These are phyloP conservation scores for Magnolia officinalis DNA, from an alignment of 164 flowering plant species.

Conservation along the genomic window DNA sequence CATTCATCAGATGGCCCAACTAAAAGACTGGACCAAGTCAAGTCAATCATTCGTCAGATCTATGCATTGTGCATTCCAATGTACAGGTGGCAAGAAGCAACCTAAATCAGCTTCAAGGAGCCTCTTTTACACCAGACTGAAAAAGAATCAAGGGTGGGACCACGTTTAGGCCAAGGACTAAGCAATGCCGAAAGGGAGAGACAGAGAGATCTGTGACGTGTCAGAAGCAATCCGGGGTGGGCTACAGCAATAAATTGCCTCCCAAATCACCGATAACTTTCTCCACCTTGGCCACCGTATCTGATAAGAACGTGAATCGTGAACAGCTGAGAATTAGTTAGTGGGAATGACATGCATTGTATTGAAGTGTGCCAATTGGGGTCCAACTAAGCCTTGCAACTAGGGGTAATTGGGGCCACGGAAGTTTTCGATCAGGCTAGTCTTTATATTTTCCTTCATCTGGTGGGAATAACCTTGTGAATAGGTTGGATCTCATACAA, in stretches of 20 bases:
- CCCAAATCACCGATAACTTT: constrained; percentile 55
- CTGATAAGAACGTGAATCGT: constrained; percentile 26
- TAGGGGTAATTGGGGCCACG: no score
- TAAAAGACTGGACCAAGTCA: background rate
- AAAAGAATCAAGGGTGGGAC: no score
- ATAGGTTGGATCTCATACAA: no score
- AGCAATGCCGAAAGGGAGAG: background rate
- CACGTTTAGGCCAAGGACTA: no score
- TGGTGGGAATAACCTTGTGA: no score
- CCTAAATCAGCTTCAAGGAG: background rate
- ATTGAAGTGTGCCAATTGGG: no score
- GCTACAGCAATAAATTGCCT: constrained; percentile 27
- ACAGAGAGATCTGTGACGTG: background rate
- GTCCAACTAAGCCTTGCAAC: no score
- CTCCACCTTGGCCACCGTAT: constrained; percentile 57
- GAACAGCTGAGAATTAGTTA: background rate
- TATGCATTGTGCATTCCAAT: background rate
- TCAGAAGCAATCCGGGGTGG: background rate
- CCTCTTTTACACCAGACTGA: background rate
- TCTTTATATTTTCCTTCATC: no score
- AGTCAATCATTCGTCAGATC: background rate
- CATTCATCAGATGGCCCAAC: no score
- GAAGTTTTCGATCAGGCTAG: no score
- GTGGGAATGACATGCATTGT: background rate
- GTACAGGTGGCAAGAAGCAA: background rate